These are phyloP conservation scores for Hyaloperonospora brassicae DNA, from an alignment of 352 stramenopile species.

Conservation along the genomic window DNA sequence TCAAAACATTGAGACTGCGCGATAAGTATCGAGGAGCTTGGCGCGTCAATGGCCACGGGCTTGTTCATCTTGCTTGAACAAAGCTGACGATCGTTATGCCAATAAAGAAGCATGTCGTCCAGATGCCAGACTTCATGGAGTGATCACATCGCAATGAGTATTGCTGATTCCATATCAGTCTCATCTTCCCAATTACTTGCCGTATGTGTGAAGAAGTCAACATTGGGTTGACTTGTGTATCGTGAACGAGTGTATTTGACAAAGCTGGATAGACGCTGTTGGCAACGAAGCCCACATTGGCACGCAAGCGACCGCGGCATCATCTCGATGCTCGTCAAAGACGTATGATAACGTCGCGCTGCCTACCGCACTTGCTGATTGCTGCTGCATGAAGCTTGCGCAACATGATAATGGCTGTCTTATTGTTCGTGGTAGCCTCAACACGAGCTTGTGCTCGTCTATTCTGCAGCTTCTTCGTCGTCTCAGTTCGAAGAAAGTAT, in stretches of 20 bases:
- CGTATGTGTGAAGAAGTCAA: too few relatives aligned
- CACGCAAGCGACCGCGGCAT: constrained; percentile 36
- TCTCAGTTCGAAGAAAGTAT: constrained; percentile 44
- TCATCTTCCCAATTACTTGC: too few relatives aligned
- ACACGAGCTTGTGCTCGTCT: constrained; percentile 8
- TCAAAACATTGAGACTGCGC: too few relatives aligned
- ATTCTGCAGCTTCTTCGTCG: constrained; percentile 28
- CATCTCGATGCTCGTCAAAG: constrained; percentile 40
- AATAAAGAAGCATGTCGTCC: too few relatives aligned
- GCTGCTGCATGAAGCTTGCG: constrained; percentile 1
- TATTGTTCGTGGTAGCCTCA: background rate
- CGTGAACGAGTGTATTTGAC: background rate
- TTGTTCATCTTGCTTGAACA: too few relatives aligned
- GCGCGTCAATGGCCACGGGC: too few relatives aligned
- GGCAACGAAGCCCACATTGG: constrained; percentile 24
- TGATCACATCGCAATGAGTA: too few relatives aligned
- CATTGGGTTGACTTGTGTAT: too few relatives aligned
- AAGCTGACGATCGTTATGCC: too few relatives aligned
- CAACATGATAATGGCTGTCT: background rate
- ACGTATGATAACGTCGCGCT: constrained; percentile 24
- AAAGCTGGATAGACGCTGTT: background rate
- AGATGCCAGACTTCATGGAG: too few relatives aligned
- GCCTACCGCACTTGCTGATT: constrained; percentile 10
- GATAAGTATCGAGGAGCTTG: too few relatives aligned
- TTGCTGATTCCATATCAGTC: too few relatives aligned